These are phyloP conservation scores for Mortierella sp. DNA, from an alignment of 371 early-diverging fungal genomes.

Conservation along the genomic window DNA sequence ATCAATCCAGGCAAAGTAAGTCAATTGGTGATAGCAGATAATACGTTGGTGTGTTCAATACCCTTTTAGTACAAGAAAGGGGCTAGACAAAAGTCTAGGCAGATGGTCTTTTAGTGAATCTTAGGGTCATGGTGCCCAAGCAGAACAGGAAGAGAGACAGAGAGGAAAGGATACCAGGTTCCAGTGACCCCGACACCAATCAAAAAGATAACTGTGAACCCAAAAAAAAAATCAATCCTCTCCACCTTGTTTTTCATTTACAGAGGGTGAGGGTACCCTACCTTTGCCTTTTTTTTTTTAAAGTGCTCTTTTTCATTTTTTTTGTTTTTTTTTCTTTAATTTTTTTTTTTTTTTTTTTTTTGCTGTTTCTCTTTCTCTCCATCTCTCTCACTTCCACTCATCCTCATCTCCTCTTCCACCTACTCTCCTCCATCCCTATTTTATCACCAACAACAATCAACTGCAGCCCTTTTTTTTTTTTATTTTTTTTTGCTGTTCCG, in stretches of 20 bases:
- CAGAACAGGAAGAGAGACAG: neutral
- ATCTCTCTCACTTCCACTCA: neutral
- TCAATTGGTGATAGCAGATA: neutral
- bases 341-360: conserved; percentile 2
- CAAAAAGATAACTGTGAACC: neutral
- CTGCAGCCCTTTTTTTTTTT: neutral
- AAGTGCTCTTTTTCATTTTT: neutral
- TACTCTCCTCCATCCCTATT: neutral
- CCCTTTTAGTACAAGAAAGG: too few relatives aligned
- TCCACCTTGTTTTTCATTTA: conserved; percentile 1
- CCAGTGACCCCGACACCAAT: conserved; percentile 6
- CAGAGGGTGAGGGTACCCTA: conserved; percentile 4
- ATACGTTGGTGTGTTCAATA: neutral
- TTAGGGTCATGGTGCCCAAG: too few relatives aligned
- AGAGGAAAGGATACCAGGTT: neutral
- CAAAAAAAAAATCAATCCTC: neutral
- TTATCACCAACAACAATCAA: neutral
- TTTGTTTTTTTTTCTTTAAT: conserved; percentile 1
- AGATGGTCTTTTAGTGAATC: too few relatives aligned
- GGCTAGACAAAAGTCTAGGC: too few relatives aligned
- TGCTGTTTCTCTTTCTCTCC: neutral
- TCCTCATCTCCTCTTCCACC: neutral
- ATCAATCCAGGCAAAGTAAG: conserved; percentile 17
- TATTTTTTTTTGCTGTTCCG: neutral
- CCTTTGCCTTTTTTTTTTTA: neutral